Base-by-base conservation (phyloP, 345 rosid species). In the Rhizophora mangle region DNA sequence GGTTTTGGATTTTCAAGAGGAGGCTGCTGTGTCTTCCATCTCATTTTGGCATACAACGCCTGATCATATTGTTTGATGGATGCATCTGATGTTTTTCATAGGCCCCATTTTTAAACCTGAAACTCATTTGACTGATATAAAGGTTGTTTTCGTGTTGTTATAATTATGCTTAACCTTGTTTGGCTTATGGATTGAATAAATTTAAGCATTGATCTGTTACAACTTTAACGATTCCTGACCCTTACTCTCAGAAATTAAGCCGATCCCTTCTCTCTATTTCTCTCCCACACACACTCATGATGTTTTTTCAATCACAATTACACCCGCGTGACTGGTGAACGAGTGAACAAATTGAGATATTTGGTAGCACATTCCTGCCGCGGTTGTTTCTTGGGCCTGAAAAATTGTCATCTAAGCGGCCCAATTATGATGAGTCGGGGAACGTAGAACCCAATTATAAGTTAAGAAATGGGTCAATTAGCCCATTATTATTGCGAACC, bases 141-240 rank as follows among this genome's bases (percentile, higher is more conserved):
- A 47, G 64, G 47, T 70, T 71, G 60, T 32, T n/a, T 71, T 71
- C 70, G 69, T 60, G 51, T 20, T 24, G 34, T 7, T 11, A 62
- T 72, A 8, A 24, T 67, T 68, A 61, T 60, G 56, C 62, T 37
- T 15, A 16, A 61, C 65, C 36, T 31, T 36, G 69, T 16, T 63
- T 37, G 20, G 34, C 34, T 49, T 54, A 32, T 37, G 39, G 29
- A 37, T 63, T 6, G 67, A 76, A 65, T 60, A 64, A 76, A 46
- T 13, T 2, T 68, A 46, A 37, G 60, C 72, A 34, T 46, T 34
- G 31, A 31, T 53, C 26, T 55, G 34, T 29, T 55, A 27, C 18
- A 16, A 58, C 11, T 34, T 60, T 29, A 43, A 43, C 1, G 16
- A 43, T 8, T 6, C 37, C 62, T 5, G 18, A 21, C 34, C 27